Percentiles rank a stretch among this genome's conserved stretches.
phyloP scores from a whole-genome alignment of 2,329 filamentous ascomycete genomes.

The Epichloe baconii region DNA sequence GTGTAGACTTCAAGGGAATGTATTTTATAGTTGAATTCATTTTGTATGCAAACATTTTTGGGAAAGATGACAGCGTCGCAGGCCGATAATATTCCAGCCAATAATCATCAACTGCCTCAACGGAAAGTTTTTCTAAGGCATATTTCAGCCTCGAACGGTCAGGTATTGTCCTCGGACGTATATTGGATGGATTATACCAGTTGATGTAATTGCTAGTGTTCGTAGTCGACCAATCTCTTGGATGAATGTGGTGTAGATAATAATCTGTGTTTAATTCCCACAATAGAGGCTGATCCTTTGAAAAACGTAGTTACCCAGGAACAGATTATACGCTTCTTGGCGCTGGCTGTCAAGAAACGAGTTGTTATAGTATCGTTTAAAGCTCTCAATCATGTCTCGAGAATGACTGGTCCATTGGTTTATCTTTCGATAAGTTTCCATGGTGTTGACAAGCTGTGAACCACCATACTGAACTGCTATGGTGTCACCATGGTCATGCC shows the following conservation, averaged over 20 bases:
- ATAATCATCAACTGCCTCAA: conserved; percentile 73
- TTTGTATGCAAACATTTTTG: conserved; percentile 84
- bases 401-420: conserved; percentile 98
- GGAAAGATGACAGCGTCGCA: conserved; percentile 72
- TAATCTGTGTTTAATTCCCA: conserved; percentile 96
- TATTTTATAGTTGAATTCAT: conserved; percentile 84
- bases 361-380: conserved; percentile 98
- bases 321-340: conserved; percentile 95
- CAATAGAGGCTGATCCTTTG: conserved; percentile 79
- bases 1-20: conserved; percentile 59
- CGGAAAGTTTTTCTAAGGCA: conserved; percentile 26
- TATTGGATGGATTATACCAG: conserved; percentile 69
- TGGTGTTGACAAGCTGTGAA: conserved; percentile 94
- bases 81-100: conserved; percentile 97
- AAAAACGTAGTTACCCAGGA: conserved; percentile 88
- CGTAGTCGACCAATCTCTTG: conserved; percentile 55
- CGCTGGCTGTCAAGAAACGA: conserved; percentile 95
- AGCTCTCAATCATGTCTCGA: conserved; percentile 96
- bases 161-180: conserved; percentile 49
- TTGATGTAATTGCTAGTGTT: conserved; percentile 61
- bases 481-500: conserved; percentile 92
- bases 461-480: conserved; percentile 97
- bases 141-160: conserved; percentile 27
- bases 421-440: conserved; percentile 98
- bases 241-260: conserved; percentile 84